phyloP scores from a whole-genome alignment of 2,329 filamentous ascomycete genomes.

The Tolypocladium sp. region DNA sequence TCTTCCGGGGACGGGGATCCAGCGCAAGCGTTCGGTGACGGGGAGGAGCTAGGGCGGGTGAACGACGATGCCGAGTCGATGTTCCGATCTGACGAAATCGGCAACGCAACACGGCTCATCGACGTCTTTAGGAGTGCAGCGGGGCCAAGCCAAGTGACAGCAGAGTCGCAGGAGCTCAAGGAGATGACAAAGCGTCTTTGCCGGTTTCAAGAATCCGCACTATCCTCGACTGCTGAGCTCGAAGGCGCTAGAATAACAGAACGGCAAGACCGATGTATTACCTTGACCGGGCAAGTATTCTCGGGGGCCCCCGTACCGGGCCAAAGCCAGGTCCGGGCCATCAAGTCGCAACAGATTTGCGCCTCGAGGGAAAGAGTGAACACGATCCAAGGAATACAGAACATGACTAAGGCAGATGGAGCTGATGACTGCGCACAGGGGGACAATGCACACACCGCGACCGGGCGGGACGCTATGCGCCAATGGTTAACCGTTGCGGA shows the following conservation, averaged over 20 bases:
- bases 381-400: constrained; percentile 4
- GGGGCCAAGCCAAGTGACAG: too few species aligned
- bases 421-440: neutral
- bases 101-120: too few species aligned
- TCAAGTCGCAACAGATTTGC: too few species aligned
- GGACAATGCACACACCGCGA: neutral
- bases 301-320: constrained; percentile 1
- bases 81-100: too few species aligned
- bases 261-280: neutral
- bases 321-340: constrained; percentile 6
- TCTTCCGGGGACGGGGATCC: neutral
- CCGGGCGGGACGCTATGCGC: neutral
- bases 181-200: neutral
- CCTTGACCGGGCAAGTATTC: neutral
- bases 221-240: neutral
- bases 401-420: neutral
- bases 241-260: neutral
- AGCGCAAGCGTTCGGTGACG: neutral
- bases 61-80: too few species aligned
- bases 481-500: too few species aligned
- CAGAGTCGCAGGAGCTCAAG: too few species aligned
- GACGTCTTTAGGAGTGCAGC: too few species aligned
- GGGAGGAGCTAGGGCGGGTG: too few species aligned
- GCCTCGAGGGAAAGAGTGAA: constrained; percentile 3
- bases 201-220: neutral